Evolutionary conservation across 768 basidiomycete species (phyloP), one percentile per base, ranked within the genome.

Genomic region (Mycena rebaudengoi): DNA sequence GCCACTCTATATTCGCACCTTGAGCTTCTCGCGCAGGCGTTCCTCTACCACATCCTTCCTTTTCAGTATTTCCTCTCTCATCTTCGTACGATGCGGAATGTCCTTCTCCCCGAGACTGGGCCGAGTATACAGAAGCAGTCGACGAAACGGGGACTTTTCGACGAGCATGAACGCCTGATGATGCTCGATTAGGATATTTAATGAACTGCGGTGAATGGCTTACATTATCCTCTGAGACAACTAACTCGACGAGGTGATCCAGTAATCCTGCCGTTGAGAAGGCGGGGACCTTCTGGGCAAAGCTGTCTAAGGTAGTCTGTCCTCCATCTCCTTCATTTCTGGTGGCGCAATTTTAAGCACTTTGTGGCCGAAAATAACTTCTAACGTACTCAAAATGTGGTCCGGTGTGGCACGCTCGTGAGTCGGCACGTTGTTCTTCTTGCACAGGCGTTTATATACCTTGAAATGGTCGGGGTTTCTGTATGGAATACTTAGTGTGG

Each of bases 111-210:
- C 45, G 5, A 65, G 62, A 2, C 43, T 41, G 1, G 71, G 72
- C 0, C 69, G 50, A 23, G 61, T 59, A 41, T 68, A 74, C 25
- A 39, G 52, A 33, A 74, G 63, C 7, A 74, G 64, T 4, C 23
- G 45, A 1, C 65, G 57, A 40, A 74, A 73, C 0, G 68, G 41
- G 2, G 43, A 35, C 35, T 67, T 67, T 5, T 73, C 67, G 6
- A 74, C 64, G 7, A 73, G 44, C 13, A 14, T n/a, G 55, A 73
- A 73, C 4, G 71, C 55, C 71, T n/a, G n/a, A n/a, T n/a, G n/a
- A n/a, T 74, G 20, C 5, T 21, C 3, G 11, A 51, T n/a, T 21
- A 23, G 18, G 18, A 4, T 2, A 4, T 5, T 21, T 4, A 41
- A 30, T 18, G 3, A 44, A 25, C 14, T 18, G 26, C 8, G 8